A percentile compares a stretch with the other conserved stretches of the same genome.
phyloP scores from a whole-genome alignment of 805 yeast species.

The Nakazawaea ishiwadae region DNA sequence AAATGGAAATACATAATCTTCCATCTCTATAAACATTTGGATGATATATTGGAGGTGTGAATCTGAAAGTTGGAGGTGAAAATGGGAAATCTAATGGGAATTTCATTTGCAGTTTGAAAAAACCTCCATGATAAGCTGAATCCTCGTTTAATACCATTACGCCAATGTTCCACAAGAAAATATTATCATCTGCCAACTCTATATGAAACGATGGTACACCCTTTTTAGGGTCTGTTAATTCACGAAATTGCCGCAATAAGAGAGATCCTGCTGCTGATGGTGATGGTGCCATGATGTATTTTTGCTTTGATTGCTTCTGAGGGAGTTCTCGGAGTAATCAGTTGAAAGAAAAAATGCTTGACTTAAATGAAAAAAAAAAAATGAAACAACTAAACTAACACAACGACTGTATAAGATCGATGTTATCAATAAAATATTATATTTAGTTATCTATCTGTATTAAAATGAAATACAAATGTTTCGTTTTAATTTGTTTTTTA shows the following conservation, averaged over 20 bases:
- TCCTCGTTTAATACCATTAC: slow-evolving; percentile 89
- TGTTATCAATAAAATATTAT: too few species aligned
- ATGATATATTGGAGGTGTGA: slow-evolving; percentile 90
- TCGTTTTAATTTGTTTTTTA: too few species aligned
- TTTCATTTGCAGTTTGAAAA: slow-evolving; percentile 88
- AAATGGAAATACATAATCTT: slow-evolving; percentile 83
- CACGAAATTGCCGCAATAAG: slow-evolving; percentile 88
- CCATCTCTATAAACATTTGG: slow-evolving; percentile 96
- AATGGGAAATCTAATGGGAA: slow-evolving; percentile 91
- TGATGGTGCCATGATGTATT: slow-evolving; percentile 7
- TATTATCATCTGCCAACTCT: slow-evolving; percentile 48
- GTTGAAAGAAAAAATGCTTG: background rate
- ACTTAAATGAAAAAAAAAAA: background rate
- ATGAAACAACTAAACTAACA: too few species aligned
- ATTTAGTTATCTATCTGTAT: too few species aligned
- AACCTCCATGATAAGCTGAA: slow-evolving; percentile 91
- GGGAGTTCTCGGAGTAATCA: too few species aligned
- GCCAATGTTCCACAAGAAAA: slow-evolving; percentile 75
- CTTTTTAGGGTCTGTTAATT: slow-evolving; percentile 87
- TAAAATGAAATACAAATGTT: too few species aligned
- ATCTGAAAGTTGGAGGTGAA: slow-evolving; percentile 87
- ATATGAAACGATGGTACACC: slow-evolving; percentile 35
- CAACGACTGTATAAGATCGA: too few species aligned
- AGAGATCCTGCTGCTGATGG: slow-evolving; percentile 60
- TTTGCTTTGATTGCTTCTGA: background rate